Conservation (phyloP, 768 basidiomycete genomes). For the Kwoniella mangroviensis region DNA sequence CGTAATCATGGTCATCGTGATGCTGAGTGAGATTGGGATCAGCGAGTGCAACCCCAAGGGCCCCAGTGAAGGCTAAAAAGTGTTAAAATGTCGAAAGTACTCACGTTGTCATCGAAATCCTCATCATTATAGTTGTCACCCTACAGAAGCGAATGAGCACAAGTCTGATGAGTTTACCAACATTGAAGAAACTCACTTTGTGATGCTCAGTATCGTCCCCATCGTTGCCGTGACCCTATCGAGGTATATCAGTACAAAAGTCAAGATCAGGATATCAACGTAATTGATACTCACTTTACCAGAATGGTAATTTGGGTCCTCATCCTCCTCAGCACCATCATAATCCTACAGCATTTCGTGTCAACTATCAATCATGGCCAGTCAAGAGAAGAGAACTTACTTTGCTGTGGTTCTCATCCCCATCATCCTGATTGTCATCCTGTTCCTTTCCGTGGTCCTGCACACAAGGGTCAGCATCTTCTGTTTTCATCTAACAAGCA, state of each 20-base stretch:
- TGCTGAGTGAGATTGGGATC: not conserved
- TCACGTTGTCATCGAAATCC: not conserved
- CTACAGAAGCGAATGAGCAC: not conserved
- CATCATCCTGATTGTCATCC: constrained; percentile 1
- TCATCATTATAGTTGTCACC: not conserved
- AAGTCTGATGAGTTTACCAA: not conserved
- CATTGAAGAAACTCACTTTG: not conserved
- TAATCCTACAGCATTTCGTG: no score
- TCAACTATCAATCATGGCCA: no score
- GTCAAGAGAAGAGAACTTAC: not conserved
- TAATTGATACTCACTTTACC: no score
- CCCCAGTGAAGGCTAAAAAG: no score
- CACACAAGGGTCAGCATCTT: not conserved
- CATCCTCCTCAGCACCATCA: no score
- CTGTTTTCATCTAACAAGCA: not conserved
- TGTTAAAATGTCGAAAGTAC: no score
- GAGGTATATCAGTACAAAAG: not conserved
- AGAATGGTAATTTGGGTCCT: no score
- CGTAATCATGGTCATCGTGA: constrained; percentile 6
- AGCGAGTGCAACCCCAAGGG: no score
- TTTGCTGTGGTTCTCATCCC: not conserved
- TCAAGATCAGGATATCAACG: no score
- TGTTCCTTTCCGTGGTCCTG: constrained; percentile 3
- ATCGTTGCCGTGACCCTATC: constrained; percentile 1
- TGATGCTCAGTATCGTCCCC: not conserved